Evolutionary conservation across 352 stramenopile species (phyloP).

Genomic region (Globisporangium middletonii): DNA sequence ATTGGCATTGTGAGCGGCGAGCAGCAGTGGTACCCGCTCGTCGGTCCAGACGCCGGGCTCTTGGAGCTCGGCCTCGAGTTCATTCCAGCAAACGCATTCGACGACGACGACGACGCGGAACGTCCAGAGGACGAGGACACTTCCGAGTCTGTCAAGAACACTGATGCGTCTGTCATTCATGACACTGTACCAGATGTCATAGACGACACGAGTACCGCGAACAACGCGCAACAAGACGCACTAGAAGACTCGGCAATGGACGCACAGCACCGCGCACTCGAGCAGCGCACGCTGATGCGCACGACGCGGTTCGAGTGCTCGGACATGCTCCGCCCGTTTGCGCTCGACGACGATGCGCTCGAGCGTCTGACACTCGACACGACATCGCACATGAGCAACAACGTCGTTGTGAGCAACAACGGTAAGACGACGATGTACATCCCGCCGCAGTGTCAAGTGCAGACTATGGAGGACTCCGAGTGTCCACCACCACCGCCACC

Average conservation of each 20-base stretch:
- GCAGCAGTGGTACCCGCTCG: conserved; percentile 41
- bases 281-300: conserved; percentile 11
- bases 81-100: conserved; percentile 16
- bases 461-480: neutral
- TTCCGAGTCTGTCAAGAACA: neutral
- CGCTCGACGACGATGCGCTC: conserved; percentile 2
- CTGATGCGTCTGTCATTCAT: no score
- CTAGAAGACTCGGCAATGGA: conserved; percentile 2
- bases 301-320: conserved; percentile 22
- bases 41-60: conserved; percentile 30
- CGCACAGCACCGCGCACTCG: conserved; percentile 11
- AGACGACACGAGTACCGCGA: neutral
- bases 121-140: neutral
- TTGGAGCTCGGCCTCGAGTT: conserved; percentile 53
- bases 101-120: conserved; percentile 9
- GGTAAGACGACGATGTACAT: conserved; percentile 51
- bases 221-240: conserved; percentile 14
- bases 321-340: neutral
- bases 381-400: neutral
- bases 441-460: conserved; percentile 14
- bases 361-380: conserved; percentile 5
- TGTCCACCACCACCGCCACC: neutral
- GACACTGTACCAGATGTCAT: no score
- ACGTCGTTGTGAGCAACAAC: conserved; percentile 33
- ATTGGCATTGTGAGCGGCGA: conserved; percentile 14